Base-by-base conservation (phyloP, 805 yeast genomes). In the Starmerella bombicola region DNA sequence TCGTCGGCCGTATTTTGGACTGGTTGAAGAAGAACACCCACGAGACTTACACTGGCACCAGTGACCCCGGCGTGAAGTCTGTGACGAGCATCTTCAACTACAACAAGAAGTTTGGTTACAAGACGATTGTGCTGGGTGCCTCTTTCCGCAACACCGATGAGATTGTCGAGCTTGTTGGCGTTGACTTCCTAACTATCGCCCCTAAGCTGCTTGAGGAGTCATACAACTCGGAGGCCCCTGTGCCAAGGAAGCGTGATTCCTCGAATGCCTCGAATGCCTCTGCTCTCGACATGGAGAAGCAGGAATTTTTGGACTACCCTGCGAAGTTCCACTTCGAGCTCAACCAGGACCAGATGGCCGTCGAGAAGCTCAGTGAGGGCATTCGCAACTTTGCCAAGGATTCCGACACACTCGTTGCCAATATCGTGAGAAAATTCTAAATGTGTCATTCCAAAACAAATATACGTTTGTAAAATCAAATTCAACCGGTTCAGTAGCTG, bases 101-200 rank as follows among this genome's bases (percentile, higher is more conserved):
- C 78, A 91, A 91, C 81, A 91, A 91, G 79, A 88, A 88, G 71
- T 83, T 66, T 67, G 88, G 79, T 56, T 91, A 91, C 78, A 74
- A 88, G 58, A 91, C 99, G 64, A 86, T 91, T 62, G 97, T 91
- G 61, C 91, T 91, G 99, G 99, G 98, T 68, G 99, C 99, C 46
- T 88, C 97, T 46, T 88, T 91, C 85, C 88, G 99, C 78, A 91
- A 86, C 73, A 66, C 70, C 49, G 95, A 85, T 55, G 98, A 88
- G 71, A 83, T 91, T 68, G 80, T 78, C 67, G 95, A 93, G 56
- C 73, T 91, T 57, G 96, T 98, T 45, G 99, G 99, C 65, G 78
- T 83, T 61, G 99, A 91, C 65, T 85, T 69, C 76, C 73, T 91
- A 68, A 91, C 99, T 61, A 85, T 91, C 58, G 73, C 97, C 56